These are phyloP conservation scores for Plasmodium vinckei DNA, from an alignment of 169 alveolate species.

Conservation along the genomic window DNA sequence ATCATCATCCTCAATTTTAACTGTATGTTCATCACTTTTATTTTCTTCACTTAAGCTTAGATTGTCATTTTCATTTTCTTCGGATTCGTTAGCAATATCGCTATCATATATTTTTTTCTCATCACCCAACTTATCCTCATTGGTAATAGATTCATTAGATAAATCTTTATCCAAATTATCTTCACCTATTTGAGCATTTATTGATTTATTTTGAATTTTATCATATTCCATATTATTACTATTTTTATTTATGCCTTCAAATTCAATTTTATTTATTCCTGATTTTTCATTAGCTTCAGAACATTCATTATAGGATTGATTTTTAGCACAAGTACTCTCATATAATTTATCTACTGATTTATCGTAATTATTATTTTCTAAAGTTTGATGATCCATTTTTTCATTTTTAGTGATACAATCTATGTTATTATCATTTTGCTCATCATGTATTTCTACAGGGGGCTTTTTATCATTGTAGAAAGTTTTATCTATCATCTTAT, in stretches of 20 bases:
- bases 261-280: background rate
- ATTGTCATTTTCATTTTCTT: background rate
- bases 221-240: background rate
- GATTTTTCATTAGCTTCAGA: background rate
- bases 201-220: background rate
- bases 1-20: background rate
- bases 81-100: background rate
- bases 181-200: background rate
- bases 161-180: background rate
- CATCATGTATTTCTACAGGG: constrained; percentile 44
- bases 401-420: background rate
- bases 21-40: background rate
- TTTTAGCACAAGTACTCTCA: background rate
- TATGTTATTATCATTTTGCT: constrained; percentile 28
- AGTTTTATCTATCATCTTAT: constrained; percentile 20
- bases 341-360: background rate
- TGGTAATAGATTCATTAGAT: no score
- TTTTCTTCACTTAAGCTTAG: background rate
- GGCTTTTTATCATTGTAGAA: constrained; percentile 16
- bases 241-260: background rate
- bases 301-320: background rate
- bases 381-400: background rate
- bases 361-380: background rate
- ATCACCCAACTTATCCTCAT: no score
- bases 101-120: no score